A percentile compares a stretch with the other conserved stretches of the same genome.
phyloP scores from a whole-genome alignment of 257 asterid genomes.

The Handroanthus guayacan region DNA sequence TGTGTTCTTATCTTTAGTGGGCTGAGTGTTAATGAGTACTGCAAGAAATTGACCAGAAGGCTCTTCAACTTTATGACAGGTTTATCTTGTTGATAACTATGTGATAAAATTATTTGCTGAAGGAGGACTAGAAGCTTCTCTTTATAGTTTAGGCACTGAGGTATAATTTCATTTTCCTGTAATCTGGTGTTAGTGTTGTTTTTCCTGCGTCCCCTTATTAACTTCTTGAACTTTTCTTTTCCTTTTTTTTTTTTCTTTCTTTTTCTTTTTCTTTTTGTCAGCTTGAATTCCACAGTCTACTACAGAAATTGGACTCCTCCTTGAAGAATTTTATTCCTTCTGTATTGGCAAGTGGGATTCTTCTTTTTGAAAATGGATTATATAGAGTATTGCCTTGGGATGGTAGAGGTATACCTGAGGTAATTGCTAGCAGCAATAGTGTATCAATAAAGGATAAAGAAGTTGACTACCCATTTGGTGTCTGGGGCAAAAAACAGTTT shows the following conservation, averaged over 20 bases:
- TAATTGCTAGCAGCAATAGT: slow-evolving; percentile 50
- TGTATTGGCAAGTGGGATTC: slow-evolving; percentile 87
- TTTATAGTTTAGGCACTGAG: slow-evolving; percentile 94
- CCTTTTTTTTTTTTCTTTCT: no score
- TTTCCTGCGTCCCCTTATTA: slow-evolving; percentile 11
- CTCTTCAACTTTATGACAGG: slow-evolving; percentile 52
- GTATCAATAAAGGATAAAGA: slow-evolving; percentile 45
- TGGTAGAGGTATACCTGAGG: slow-evolving; percentile 79
- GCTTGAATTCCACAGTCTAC: slow-evolving; percentile 83
- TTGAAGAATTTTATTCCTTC: slow-evolving; percentile 75
- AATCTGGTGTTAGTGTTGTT: slow-evolving; percentile 20
- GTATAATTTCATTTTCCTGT: slow-evolving; percentile 46
- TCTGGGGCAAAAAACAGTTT: slow-evolving; percentile 70
- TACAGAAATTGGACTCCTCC: slow-evolving; percentile 62
- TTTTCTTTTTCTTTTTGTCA: no score
- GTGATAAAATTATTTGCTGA: slow-evolving; percentile 87
- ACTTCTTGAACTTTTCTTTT: slow-evolving; percentile 18
- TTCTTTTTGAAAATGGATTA: slow-evolving; percentile 68
- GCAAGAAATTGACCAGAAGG: slow-evolving; percentile 30
- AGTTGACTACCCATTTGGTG: slow-evolving; percentile 83
- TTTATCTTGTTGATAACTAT: slow-evolving; percentile 71
- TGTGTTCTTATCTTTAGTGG: slow-evolving; percentile 5
- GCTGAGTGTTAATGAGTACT: slow-evolving; percentile 11
- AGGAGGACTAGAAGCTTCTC: slow-evolving; percentile 85
- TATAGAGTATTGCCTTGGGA: slow-evolving; percentile 76